A percentile compares a stretch with the other conserved stretches of the same genome.
These are phyloP conservation scores for Borealophlyctis nickersoniae DNA, from an alignment of 192 early-diverging fungal species.

Conservation along the genomic window DNA sequence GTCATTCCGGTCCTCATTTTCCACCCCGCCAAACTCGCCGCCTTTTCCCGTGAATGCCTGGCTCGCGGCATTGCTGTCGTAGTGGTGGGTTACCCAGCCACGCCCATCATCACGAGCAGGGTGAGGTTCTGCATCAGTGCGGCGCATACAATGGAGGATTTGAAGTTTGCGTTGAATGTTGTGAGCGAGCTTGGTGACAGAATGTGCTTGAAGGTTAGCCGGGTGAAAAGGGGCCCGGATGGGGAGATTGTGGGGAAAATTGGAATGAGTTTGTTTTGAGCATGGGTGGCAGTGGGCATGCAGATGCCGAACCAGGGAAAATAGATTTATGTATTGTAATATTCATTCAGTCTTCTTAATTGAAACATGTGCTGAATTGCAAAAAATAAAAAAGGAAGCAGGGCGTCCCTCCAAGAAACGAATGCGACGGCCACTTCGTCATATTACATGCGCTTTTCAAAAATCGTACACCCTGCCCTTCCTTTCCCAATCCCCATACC, in stretches of 20 bases:
- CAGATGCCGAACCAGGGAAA: too few species aligned
- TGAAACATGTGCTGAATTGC: too few species aligned
- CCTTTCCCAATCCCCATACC: conserved; percentile 81
- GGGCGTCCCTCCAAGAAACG: too few species aligned
- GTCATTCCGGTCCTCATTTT: conserved; percentile 89
- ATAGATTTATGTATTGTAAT: too few species aligned
- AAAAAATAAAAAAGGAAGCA: too few species aligned
- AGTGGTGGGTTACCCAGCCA: conserved; percentile 96
- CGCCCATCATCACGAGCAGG: conserved; percentile 91
- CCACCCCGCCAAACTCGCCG: conserved; percentile 94
- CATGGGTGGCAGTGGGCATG: too few species aligned
- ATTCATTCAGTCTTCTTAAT: too few species aligned
- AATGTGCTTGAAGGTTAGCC: conserved; percentile 27
- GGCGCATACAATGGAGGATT: conserved; percentile 90
- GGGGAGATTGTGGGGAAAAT: too few species aligned
- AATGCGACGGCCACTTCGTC: too few species aligned
- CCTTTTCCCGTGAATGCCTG: conserved; percentile 90
- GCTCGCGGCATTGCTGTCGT: conserved; percentile 89
- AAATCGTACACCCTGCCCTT: conserved; percentile 74
- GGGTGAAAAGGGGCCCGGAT: neutral
- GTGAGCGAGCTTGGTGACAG: conserved; percentile 51
- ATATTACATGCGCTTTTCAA: too few species aligned
- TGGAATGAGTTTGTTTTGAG: too few species aligned
- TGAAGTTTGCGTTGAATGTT: conserved; percentile 51
- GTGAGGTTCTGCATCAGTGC: conserved; percentile 94